Percentiles rank a stretch among this genome's conserved stretches.
phyloP scores from a whole-genome alignment of 106 monocot species.

The Iris macrosiphon region DNA sequence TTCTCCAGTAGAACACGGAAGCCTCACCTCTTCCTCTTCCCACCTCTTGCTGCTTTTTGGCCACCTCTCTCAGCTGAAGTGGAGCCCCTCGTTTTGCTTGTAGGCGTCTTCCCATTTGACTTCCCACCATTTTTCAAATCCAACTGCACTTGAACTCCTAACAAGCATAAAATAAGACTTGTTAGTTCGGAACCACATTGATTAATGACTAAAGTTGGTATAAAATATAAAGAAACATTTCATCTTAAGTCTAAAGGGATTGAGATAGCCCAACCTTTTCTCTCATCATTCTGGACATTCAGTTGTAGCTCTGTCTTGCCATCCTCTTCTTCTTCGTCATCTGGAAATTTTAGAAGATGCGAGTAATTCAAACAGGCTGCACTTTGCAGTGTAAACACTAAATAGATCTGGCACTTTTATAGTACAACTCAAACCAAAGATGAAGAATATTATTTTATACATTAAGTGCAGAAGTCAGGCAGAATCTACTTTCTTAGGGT shows the following conservation, averaged over 20 bases:
- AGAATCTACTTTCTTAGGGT: neutral
- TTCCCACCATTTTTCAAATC: constrained; percentile 50
- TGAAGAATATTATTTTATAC: neutral
- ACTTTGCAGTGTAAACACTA: neutral
- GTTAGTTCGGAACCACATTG: neutral
- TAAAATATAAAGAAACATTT: neutral
- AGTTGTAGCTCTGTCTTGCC: constrained; percentile 44
- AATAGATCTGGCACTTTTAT: neutral
- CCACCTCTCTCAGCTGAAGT: constrained; percentile 23
- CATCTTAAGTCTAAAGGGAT: neutral
- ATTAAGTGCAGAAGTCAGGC: neutral
- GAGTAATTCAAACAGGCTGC: neutral
- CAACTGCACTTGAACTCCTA: constrained; percentile 77
- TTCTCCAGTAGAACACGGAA: neutral
- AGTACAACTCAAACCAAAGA: neutral
- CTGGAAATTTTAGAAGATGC: constrained; percentile 11
- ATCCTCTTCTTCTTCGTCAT: constrained; percentile 11
- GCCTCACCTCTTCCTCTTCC: constrained; percentile 65
- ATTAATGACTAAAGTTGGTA: neutral
- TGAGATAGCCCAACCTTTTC: constrained; percentile 41
- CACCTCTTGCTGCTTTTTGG: constrained; percentile 25
- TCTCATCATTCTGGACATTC: constrained; percentile 51
- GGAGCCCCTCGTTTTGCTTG: constrained; percentile 42
- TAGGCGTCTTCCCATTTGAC: constrained; percentile 32
- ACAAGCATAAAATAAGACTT: neutral